A percentile compares a stretch with the other conserved stretches of the same genome.
Conservation (phyloP, 1,284 basidiomycete species). For the Ceratobasidium sp. region DNA sequence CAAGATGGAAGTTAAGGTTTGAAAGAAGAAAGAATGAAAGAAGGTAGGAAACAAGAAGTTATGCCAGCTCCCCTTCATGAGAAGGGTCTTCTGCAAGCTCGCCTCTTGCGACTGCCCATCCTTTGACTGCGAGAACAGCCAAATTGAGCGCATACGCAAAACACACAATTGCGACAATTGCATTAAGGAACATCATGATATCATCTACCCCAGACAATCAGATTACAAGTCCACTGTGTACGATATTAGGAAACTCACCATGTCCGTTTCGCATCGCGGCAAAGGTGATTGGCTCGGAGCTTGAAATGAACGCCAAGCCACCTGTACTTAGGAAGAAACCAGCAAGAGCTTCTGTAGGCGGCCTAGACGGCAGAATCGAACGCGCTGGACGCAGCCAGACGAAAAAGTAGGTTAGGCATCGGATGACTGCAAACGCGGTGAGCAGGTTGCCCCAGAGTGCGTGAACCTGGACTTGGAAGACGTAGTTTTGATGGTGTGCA, state of each 20-base stretch:
- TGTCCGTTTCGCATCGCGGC: conserved; percentile 90
- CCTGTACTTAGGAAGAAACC: conserved; percentile 88
- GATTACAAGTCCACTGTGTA: neutral
- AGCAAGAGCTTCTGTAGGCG: conserved; percentile 90
- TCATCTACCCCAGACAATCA: conserved; percentile 57
- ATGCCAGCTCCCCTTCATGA: conserved; percentile 23
- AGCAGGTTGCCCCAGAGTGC: conserved; percentile 92
- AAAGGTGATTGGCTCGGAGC: conserved; percentile 88
- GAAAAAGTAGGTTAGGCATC: conserved; percentile 93
- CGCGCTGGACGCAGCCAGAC: conserved; percentile 79
- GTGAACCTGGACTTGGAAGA: conserved; percentile 91
- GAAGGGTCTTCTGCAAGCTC: conserved; percentile 2
- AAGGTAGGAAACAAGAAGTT: conserved; percentile 3
- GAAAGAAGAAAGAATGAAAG: neutral
- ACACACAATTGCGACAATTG: conserved; percentile 82
- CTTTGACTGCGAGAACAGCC: conserved; percentile 75
- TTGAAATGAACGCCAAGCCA: conserved; percentile 90
- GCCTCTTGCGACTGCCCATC: conserved; percentile 56
- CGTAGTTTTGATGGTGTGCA: conserved; percentile 90
- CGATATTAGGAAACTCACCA: conserved; percentile 62
- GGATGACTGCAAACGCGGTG: conserved; percentile 76
- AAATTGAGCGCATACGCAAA: conserved; percentile 83
- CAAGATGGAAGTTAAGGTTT: neutral
- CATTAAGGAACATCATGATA: conserved; percentile 81
- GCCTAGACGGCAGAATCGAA: conserved; percentile 86